Evolutionary conservation across 257 asterid genomes (phyloP).

Genomic region (Leptodermis oblonga): DNA sequence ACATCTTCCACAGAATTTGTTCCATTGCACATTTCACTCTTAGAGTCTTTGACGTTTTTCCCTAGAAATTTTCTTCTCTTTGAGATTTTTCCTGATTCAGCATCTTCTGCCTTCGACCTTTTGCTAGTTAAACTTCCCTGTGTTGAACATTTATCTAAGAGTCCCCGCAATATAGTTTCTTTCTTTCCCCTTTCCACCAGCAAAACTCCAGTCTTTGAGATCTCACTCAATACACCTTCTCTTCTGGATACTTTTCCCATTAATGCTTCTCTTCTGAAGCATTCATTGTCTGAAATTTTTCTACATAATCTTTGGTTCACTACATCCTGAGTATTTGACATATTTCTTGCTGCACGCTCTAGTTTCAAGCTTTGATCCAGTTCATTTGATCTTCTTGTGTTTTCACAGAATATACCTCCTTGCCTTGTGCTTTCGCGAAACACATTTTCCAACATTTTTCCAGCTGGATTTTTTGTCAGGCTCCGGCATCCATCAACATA

Average conservation of each 20-base stretch:
- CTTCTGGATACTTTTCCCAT: slow-evolving; percentile 15
- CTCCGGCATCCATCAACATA: background rate
- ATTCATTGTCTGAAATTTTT: slow-evolving; percentile 11
- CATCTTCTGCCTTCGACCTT: slow-evolving; percentile 15
- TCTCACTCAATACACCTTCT: slow-evolving; percentile 17
- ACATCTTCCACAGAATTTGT: slow-evolving; percentile 3
- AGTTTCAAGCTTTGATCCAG: slow-evolving; percentile 2
- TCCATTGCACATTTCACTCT: slow-evolving; percentile 6
- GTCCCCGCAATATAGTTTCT: slow-evolving; percentile 16
- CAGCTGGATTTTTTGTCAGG: background rate
- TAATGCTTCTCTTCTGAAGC: slow-evolving; percentile 6
- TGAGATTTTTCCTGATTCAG: slow-evolving; percentile 11
- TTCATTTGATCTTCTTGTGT: background rate
- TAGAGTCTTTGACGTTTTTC: slow-evolving; percentile 17
- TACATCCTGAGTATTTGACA: slow-evolving; percentile 7
- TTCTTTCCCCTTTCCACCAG: slow-evolving; percentile 24
- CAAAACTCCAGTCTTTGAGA: slow-evolving; percentile 23
- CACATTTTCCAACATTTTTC: background rate
- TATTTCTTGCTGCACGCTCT: background rate
- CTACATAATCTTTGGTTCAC: slow-evolving; percentile 17
- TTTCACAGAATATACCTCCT: slow-evolving; percentile 3
- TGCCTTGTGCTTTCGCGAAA: slow-evolving; percentile 11
- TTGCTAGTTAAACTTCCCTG: slow-evolving; percentile 10
- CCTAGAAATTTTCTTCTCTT: slow-evolving; percentile 10
- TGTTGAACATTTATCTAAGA: slow-evolving; percentile 15